phyloP scores from a whole-genome alignment of 768 basidiomycete species.

The Panellus pusillus region DNA sequence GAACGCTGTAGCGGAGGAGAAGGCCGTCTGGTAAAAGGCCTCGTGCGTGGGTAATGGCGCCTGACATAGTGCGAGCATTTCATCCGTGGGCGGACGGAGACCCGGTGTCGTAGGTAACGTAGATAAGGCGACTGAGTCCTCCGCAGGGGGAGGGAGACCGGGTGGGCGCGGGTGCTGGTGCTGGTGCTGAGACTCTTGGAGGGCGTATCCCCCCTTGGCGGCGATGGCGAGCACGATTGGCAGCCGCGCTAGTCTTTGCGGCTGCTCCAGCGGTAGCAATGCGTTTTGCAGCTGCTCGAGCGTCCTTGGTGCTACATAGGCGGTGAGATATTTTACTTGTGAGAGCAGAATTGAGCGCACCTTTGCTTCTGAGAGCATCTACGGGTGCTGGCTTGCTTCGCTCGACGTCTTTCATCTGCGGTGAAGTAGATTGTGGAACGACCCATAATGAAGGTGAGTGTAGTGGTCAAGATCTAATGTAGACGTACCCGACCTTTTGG shows the following conservation, averaged over 20 bases:
- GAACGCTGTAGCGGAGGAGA: background rate
- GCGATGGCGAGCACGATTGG: background rate
- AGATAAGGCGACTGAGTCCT: too few relatives aligned
- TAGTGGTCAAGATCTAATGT: background rate
- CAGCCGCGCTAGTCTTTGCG: too few relatives aligned
- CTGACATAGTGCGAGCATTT: background rate
- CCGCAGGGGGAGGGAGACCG: too few relatives aligned
- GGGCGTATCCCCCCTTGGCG: background rate
- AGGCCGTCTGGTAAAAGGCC: background rate
- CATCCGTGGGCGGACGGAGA: background rate
- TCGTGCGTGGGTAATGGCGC: background rate
- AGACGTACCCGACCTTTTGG: background rate
- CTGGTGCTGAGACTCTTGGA: too few relatives aligned
- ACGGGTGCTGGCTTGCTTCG: background rate
- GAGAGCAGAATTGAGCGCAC: background rate
- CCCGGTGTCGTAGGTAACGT: too few relatives aligned
- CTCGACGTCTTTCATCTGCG: background rate
- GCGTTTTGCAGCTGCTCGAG: background rate
- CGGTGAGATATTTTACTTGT: background rate
- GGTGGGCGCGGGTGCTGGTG: too few relatives aligned
- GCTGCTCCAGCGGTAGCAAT: too few relatives aligned
- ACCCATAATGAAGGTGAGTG: slow-evolving; percentile 3
- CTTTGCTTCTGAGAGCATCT: background rate
- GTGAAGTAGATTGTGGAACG: slow-evolving; percentile 5
- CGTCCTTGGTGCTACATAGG: background rate